Evolutionary conservation across 176 grass and related monocot genomes (phyloP), one percentile per base, ranked within the genome.

Genomic region (Rhynchospora tenuis): DNA sequence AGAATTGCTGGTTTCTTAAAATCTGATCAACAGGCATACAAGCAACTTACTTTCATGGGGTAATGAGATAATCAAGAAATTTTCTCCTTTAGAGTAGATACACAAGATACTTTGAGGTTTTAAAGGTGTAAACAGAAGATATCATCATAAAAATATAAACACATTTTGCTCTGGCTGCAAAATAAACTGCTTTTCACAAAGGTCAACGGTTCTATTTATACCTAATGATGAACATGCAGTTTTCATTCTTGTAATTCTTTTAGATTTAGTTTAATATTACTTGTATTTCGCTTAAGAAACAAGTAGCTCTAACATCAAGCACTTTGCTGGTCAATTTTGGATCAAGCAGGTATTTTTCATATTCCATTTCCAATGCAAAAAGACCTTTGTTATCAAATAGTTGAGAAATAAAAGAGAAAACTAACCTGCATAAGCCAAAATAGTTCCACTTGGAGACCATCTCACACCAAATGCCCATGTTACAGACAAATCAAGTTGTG

Each of bases 391-490:
- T 44, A 45, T 52, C 54, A 2, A 51, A 76, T 55, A 76, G 48
- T 76, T 54, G 73, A 76, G 73, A 54, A 76, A 75, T 16, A 2
- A 55, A 55, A 55, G 28, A 59, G 86, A 80, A 17, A 84, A 74
- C 3, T 88, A 87, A 99, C 97, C 89, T 92, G 97, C 87, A 92
- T 93, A 99, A 19, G 97, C 93, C 71, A 99, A 90, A 78, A 83
- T 96, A 85, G 87, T 90, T 86, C 97, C 97, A 85, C 86, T 99
- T 82, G 97, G 91, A 70, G 97, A 99, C 93, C 93, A 99, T 80
- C 86, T 99, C 82, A 95, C 93, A 67, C 93, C 97, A 88, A 99
- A 99, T 73, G 88, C 77, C 97, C 97, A 99, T 22, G 93, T 93
- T 85, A 86, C 82, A 50, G 93, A 96, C 20, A 99, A 74, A 83